These are phyloP conservation scores for Marchantia paleacea DNA, from an alignment of 225 moss, liverwort and hornwort species.

Conservation along the genomic window DNA sequence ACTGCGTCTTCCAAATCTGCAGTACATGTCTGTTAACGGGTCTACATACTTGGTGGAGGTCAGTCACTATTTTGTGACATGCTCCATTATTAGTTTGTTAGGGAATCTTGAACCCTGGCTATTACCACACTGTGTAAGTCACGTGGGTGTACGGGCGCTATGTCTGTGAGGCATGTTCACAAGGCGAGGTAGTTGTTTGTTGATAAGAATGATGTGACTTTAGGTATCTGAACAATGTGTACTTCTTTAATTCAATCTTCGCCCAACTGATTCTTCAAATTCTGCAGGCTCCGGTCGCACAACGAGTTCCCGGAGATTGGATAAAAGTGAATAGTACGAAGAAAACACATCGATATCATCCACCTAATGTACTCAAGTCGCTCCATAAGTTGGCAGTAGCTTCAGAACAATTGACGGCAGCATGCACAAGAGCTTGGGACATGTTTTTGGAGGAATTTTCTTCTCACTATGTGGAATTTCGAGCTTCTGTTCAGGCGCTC, in stretches of 20 bases:
- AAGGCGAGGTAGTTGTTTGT: too few species aligned
- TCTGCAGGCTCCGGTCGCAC: slow-evolving; percentile 65
- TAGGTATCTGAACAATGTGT: neutral
- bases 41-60: slow-evolving; percentile 85
- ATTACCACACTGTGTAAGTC: too few species aligned
- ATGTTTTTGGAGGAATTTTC: slow-evolving; percentile 78
- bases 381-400: slow-evolving; percentile 76
- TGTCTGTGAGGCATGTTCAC: too few species aligned
- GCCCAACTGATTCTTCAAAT: neutral
- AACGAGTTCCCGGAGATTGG: slow-evolving; percentile 85
- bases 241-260: neutral
- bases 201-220: too few species aligned
- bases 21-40: slow-evolving; percentile 64
- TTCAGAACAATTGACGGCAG: slow-evolving; percentile 66
- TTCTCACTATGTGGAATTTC: slow-evolving; percentile 79
- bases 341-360: slow-evolving; percentile 73
- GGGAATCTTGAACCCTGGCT: too few species aligned
- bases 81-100: too few species aligned
- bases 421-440: slow-evolving; percentile 85
- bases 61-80: neutral
- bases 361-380: slow-evolving; percentile 74
- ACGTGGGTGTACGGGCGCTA: too few species aligned
- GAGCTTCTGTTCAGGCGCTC: slow-evolving; percentile 92
- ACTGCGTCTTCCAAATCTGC: slow-evolving; percentile 55
- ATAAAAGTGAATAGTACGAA: slow-evolving; percentile 82